Conservation (phyloP, 305 asterid species). For the Solanum hybrid region DNA sequence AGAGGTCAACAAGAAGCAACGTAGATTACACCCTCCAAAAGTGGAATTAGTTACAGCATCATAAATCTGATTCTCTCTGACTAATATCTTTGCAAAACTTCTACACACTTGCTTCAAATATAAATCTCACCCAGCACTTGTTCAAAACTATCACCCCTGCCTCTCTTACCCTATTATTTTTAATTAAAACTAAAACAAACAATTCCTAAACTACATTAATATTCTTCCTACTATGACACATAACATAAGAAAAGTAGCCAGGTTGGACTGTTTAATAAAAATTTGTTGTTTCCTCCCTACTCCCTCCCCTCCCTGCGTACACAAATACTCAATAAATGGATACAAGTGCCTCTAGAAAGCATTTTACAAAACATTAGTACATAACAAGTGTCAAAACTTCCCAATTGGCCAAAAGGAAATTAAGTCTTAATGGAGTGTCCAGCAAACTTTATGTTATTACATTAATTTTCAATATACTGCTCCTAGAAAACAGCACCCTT, state of each 20-base stretch:
- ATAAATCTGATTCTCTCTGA: background rate
- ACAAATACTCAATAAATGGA: background rate
- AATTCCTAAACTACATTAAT: background rate
- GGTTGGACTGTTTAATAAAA: background rate
- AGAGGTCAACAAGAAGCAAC: background rate
- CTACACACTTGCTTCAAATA: background rate
- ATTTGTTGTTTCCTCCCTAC: background rate
- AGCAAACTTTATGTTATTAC: background rate
- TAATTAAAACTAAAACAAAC: background rate
- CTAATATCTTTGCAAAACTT: background rate
- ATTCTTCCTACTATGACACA: background rate
- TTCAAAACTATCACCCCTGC: background rate
- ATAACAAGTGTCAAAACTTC: background rate
- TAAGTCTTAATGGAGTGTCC: background rate
- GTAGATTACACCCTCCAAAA: background rate
- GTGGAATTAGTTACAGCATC: background rate
- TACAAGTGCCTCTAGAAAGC: background rate
- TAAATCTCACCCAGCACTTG: background rate
- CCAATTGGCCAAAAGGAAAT: background rate
- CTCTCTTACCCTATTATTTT: background rate
- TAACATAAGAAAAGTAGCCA: background rate
- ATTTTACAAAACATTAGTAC: background rate
- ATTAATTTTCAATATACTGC: background rate
- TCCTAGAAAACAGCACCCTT: background rate
- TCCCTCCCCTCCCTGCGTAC: background rate